Evolutionary conservation across 2,329 filamentous ascomycete species (phyloP).

Genomic region (Verticillium tricorpus): DNA sequence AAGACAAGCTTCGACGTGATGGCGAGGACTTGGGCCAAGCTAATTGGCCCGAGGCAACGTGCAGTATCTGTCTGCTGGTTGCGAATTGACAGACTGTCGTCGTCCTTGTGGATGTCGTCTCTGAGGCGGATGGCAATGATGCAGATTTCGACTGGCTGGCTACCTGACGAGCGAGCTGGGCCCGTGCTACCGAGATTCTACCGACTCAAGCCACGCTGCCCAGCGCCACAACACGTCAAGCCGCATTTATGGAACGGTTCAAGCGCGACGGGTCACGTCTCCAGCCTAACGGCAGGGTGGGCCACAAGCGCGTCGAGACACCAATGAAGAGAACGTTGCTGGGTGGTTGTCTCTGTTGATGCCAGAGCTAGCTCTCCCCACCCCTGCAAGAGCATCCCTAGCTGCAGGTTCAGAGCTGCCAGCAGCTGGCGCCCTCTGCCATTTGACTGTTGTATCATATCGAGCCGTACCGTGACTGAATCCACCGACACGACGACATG

Average conservation of each 20-base stretch:
- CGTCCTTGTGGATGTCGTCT: background rate
- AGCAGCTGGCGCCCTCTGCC: background rate
- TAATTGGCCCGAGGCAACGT: background rate
- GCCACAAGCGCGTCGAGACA: background rate
- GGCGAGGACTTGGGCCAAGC: background rate
- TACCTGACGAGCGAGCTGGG: background rate
- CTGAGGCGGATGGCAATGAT: background rate
- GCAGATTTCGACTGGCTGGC: background rate
- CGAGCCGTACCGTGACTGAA: background rate
- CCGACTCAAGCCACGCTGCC: background rate
- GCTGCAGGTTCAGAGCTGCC: background rate
- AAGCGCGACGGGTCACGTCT: conserved; percentile 7
- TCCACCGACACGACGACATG: conserved; percentile 3
- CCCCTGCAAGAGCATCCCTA: background rate
- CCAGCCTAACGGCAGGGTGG: background rate
- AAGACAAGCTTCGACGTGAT: background rate
- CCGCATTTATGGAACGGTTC: conserved; percentile 9
- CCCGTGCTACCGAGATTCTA: background rate
- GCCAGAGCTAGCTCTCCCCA: background rate
- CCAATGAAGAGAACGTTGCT: conserved; percentile 51
- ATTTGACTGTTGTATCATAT: background rate
- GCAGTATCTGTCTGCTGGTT: background rate
- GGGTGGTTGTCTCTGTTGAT: conserved; percentile 52
- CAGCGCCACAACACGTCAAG: conserved; percentile 5
- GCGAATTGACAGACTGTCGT: background rate